Conservation (phyloP, 306 rosid species). For the Delonix regia region DNA sequence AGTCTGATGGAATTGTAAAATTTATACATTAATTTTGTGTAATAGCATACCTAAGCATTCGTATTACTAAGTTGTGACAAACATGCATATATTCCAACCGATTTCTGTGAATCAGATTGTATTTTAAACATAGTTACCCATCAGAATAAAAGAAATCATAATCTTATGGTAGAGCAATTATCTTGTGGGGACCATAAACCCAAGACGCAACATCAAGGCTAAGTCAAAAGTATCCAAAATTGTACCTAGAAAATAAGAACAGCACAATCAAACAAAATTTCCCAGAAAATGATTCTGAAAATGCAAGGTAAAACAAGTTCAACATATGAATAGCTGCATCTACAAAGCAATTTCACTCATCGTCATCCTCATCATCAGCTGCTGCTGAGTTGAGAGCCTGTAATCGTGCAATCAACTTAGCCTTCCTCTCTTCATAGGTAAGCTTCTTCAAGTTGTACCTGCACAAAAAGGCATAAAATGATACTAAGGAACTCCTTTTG, state of each 20-base stretch:
- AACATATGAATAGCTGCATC: not conserved
- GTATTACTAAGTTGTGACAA: no score
- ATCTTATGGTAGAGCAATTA: not conserved
- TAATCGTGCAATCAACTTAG: conserved; percentile 54
- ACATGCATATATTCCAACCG: not conserved
- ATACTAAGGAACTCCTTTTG: not conserved
- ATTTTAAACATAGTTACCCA: not conserved
- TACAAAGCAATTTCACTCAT: conserved; percentile 37
- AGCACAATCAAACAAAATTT: conserved; percentile 19
- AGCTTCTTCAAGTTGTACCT: conserved; percentile 75
- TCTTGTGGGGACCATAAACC: not conserved
- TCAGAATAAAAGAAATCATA: not conserved
- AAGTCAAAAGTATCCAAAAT: conserved; percentile 24
- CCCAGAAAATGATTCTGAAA: not conserved
- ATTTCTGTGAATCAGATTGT: not conserved
- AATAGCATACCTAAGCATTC: no score
- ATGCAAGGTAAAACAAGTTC: not conserved
- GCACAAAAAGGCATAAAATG: not conserved
- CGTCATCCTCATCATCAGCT: conserved; percentile 44
- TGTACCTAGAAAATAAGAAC: not conserved
- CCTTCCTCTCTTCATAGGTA: conserved; percentile 73
- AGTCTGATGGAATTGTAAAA: no score
- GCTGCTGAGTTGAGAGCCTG: conserved; percentile 68
- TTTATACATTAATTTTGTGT: no score
- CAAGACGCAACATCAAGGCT: not conserved